Evolutionary conservation across 2,329 filamentous ascomycete species (phyloP), one percentile per base, ranked within the genome.

Genomic region (Penicillium sp.): DNA sequence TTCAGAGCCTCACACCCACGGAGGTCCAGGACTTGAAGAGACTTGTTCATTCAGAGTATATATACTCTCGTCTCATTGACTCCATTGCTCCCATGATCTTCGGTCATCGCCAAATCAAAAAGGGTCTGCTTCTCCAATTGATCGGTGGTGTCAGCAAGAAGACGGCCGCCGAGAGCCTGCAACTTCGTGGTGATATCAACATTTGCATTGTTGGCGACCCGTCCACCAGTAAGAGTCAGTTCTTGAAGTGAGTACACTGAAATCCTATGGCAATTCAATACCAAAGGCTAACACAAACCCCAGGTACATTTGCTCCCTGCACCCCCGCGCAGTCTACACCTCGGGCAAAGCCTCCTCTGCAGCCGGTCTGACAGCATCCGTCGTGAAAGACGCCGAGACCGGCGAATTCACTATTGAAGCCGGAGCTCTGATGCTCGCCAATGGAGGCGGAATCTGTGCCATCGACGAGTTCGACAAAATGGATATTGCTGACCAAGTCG

Each of bases 391-490:
- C 66, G 92, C 97, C 69, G 94, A 99, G 75, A 99, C 94, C 18
- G 94, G 94, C 60, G 94, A 99, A 69, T 96, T 96, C 71, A 99
- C 94, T 13, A 99, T 99, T 63, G 94, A 99, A 76, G 94, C 94
- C 6, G 94, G 94, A 76, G 94, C 94, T 12, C 84, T 99, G 52
- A 97, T 99, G 94, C 79, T 99, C 56, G 94, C 94, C 21, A 75
- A 75, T 38, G 84, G 97, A 67, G 96, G 96, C 62, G 94, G 94
- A 49, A 95, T 97, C 65, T 99, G 94, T 73, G 92, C 91, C 54
- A 99, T 99, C 70, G 94, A 99, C 69, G 94, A 99, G 71, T 99
- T 99, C 65, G 94, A 99, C 83, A 99, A 99, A 79, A 99, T 99
- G 94, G 94, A 99, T 66, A 89, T 99, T 57, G 85, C 79, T 47